Evolutionary conservation across 2,329 filamentous ascomycete genomes (phyloP).

Genomic region (Leptographium radiaticola): DNA sequence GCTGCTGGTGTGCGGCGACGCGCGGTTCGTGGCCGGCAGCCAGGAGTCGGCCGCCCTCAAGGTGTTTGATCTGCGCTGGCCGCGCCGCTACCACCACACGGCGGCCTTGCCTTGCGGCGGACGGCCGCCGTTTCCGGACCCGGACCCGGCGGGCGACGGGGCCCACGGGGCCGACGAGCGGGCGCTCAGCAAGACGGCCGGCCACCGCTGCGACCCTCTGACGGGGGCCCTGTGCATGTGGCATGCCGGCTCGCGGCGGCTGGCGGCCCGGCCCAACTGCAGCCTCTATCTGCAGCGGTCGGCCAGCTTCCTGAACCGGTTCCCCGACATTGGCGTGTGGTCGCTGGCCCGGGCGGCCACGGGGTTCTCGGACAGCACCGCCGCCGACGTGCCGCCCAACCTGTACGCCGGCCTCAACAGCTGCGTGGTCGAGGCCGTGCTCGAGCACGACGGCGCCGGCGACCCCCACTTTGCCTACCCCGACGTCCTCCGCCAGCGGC

Average conservation of each 20-base stretch:
- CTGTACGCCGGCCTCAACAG: slow-evolving; percentile 38
- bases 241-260: slow-evolving; percentile 29
- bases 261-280: slow-evolving; percentile 36
- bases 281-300: slow-evolving; percentile 29
- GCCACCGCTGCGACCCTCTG: slow-evolving; percentile 21
- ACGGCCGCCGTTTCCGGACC: slow-evolving; percentile 20
- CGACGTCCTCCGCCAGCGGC: slow-evolving; percentile 1
- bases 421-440: slow-evolving; percentile 29
- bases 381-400: slow-evolving; percentile 28
- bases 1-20: slow-evolving; percentile 34
- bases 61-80: slow-evolving; percentile 41
- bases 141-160: neutral
- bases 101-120: slow-evolving; percentile 31
- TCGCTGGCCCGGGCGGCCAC: slow-evolving; percentile 32
- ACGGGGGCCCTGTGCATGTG: slow-evolving; percentile 27
- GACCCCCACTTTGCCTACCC: slow-evolving; percentile 9
- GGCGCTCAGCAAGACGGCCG: neutral
- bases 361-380: slow-evolving; percentile 12
- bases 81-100: slow-evolving; percentile 34
- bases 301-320: slow-evolving; percentile 11
- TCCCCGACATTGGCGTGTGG: slow-evolving; percentile 22
- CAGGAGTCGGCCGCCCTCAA: slow-evolving; percentile 29
- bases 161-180: neutral
- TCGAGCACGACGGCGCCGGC: slow-evolving; percentile 9
- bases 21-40: slow-evolving; percentile 38